Conservation (phyloP, 2,329 filamentous ascomycete species). For the Aspergillus sp. region DNA sequence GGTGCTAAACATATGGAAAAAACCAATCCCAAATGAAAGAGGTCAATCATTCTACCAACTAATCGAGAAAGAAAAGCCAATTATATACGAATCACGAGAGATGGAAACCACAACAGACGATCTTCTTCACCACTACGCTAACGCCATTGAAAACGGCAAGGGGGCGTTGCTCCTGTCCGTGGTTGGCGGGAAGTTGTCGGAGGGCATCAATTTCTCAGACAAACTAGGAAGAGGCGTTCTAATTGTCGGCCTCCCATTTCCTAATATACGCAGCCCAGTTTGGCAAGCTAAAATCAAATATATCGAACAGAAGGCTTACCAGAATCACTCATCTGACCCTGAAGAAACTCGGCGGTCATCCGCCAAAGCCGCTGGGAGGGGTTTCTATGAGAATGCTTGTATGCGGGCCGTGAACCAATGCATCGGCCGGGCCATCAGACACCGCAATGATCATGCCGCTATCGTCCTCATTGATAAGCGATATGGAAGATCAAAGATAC, state of each 20-base stretch:
- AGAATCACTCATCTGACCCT: constrained; percentile 24
- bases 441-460: constrained; percentile 82
- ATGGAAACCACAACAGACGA: constrained; percentile 57
- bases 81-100: constrained; percentile 57
- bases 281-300: constrained; percentile 93
- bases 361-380: constrained; percentile 58
- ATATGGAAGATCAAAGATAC: constrained; percentile 73
- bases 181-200: constrained; percentile 89
- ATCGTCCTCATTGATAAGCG: constrained; percentile 82
- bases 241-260: constrained; percentile 90
- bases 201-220: constrained; percentile 98
- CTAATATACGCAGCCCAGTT: constrained; percentile 83
- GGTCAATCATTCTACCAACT: constrained; percentile 29
- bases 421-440: constrained; percentile 87
- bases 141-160: constrained; percentile 60
- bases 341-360: constrained; percentile 32
- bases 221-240: constrained; percentile 82
- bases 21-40: constrained; percentile 27
- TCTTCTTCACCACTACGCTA: constrained; percentile 70
- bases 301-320: constrained; percentile 63
- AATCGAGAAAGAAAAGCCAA: constrained; percentile 35
- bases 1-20: constrained; percentile 65
- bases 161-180: constrained; percentile 86
- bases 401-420: constrained; percentile 98
- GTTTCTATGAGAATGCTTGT: constrained; percentile 91